Evolutionary conservation across 2,329 filamentous ascomycete species (phyloP).

Genomic region (Hypoxylon sp.): DNA sequence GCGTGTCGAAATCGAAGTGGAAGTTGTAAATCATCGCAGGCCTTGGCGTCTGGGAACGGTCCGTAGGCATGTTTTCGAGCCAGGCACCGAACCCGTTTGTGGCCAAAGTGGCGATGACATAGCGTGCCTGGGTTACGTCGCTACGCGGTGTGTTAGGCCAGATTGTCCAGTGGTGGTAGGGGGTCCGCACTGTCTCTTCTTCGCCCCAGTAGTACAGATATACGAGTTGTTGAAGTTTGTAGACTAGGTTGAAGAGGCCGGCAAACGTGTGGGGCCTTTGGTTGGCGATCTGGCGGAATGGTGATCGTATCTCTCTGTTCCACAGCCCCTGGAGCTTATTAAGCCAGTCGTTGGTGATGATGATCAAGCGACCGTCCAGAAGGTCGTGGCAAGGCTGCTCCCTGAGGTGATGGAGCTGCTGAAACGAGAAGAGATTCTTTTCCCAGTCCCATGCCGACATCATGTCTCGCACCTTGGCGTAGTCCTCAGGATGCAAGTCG

Average conservation of each 20-base stretch:
- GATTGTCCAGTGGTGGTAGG: constrained; percentile 5
- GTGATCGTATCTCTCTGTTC: neutral
- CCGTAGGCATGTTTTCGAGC: neutral
- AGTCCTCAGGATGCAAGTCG: neutral
- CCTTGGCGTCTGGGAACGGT: neutral
- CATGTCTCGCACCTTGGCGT: neutral
- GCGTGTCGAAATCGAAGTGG: neutral
- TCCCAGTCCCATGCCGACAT: constrained; percentile 18
- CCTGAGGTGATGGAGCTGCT: neutral
- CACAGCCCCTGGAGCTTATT: neutral
- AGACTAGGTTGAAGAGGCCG: constrained; percentile 1
- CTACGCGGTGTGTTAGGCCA: neutral
- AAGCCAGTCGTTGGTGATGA: constrained; percentile 19
- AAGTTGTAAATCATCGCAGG: constrained; percentile 1
- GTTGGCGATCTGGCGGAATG: neutral
- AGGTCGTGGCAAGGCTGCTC: neutral
- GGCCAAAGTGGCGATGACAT: constrained; percentile 4
- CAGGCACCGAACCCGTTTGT: constrained; percentile 12
- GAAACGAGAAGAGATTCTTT: neutral
- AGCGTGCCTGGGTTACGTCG: constrained; percentile 26
- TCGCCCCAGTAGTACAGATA: neutral
- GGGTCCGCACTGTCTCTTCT: neutral
- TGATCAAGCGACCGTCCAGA: constrained; percentile 8
- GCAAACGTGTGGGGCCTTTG: neutral
- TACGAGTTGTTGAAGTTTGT: neutral